Conservation (phyloP, 1,284 basidiomycete genomes). For the Schizophyllum amplum region DNA sequence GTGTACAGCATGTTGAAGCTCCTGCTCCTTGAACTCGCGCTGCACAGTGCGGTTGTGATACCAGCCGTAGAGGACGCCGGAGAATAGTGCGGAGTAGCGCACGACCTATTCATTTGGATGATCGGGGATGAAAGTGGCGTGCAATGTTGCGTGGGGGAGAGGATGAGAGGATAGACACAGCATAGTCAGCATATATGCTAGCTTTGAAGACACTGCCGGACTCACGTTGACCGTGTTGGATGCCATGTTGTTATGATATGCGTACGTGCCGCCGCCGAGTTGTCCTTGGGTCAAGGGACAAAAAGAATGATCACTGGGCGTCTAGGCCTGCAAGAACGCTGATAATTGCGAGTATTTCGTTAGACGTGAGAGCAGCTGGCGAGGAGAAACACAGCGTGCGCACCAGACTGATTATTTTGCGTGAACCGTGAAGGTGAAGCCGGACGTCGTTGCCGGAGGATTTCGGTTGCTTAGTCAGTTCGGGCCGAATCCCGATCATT, state of each 20-base stretch:
- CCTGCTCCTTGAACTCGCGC: conserved; percentile 68
- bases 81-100: conserved; percentile 88
- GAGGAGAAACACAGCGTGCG: not conserved
- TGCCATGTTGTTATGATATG: not conserved
- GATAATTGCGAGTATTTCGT: not conserved
- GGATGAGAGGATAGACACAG: no score
- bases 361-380: not conserved
- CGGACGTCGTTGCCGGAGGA: not conserved
- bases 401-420: not conserved
- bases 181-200: no score
- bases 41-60: conserved; percentile 89
- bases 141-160: no score
- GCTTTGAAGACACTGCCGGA: no score
- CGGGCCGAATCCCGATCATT: no score
- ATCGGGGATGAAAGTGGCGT: not conserved
- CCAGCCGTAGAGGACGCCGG: conserved; percentile 90
- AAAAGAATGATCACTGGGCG: not conserved
- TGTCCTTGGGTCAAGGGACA: not conserved
- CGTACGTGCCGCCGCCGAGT: not conserved
- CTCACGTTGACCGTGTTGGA: not conserved
- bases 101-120: conserved; percentile 58
- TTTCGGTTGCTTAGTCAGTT: not conserved
- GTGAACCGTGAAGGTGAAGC: not conserved
- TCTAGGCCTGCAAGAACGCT: not conserved
- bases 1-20: conserved; percentile 60